phyloP scores from a whole-genome alignment of 345 rosid species.

The Streptanthus diversifolius region DNA sequence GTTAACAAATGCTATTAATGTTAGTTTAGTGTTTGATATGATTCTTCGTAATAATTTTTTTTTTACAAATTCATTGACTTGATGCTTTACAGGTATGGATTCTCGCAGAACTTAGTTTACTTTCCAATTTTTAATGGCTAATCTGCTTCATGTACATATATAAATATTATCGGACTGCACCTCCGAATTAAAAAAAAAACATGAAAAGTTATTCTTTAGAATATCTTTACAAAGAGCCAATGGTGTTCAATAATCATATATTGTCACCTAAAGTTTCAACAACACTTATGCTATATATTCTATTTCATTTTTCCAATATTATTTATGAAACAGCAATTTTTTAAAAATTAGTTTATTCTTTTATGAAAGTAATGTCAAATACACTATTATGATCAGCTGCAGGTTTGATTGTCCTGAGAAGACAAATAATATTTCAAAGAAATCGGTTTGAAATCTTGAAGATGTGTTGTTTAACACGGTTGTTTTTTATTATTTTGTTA shows the following conservation, averaged over 20 bases:
- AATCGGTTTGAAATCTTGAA: background rate
- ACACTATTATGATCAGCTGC: background rate
- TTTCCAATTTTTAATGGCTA: slow-evolving; percentile 18
- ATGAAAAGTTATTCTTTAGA: slow-evolving; percentile 4
- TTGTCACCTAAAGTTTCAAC: slow-evolving; percentile 30
- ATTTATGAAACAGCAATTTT: background rate
- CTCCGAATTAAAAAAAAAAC: background rate
- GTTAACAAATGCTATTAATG: background rate
- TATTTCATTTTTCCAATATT: background rate
- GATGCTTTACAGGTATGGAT: slow-evolving; percentile 14
- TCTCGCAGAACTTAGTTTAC: slow-evolving; percentile 19
- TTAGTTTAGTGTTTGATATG: slow-evolving; percentile 19
- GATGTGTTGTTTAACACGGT: background rate
- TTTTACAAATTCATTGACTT: slow-evolving; percentile 2
- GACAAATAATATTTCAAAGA: background rate
- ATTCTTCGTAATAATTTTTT: slow-evolving; percentile 15
- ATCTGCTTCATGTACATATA: background rate
- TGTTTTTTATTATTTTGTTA: background rate
- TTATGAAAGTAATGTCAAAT: background rate
- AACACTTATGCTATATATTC: slow-evolving; percentile 9
- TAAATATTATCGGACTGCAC: background rate
- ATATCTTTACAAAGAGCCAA: slow-evolving; percentile 14
- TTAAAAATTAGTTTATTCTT: background rate
- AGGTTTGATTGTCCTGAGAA: background rate
- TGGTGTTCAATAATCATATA: slow-evolving; percentile 20